Evolutionary conservation across 2,329 filamentous ascomycete species (phyloP).

Genomic region (Fusarium nisikadoi): DNA sequence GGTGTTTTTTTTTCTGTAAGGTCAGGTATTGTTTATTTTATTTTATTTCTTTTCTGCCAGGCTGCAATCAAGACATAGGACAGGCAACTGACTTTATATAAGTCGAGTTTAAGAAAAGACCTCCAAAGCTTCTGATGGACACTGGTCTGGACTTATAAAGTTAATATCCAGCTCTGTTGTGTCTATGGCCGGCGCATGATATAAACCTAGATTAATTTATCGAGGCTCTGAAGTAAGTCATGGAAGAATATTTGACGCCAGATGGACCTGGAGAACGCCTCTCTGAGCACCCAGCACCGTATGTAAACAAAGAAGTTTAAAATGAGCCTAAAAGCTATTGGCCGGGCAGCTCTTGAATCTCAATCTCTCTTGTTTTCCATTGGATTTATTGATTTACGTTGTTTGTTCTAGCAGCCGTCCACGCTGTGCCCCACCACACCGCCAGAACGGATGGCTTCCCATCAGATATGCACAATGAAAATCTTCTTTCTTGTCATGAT

Average conservation of each 20-base stretch:
- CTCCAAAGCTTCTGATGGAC: not conserved
- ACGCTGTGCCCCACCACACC: conserved; percentile 22
- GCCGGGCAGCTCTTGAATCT: not conserved
- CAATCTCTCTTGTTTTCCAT: not conserved
- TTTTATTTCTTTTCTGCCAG: conserved; percentile 1
- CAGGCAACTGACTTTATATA: not conserved
- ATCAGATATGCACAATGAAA: conserved; percentile 3
- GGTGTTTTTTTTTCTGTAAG: conserved; percentile 28
- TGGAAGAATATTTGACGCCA: not conserved
- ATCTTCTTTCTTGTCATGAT: conserved; percentile 3
- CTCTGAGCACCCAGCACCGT: not conserved
- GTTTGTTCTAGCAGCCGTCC: conserved; percentile 1
- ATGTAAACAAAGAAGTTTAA: not conserved
- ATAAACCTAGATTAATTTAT: not conserved
- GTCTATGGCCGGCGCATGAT: not conserved
- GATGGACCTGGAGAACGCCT: not conserved
- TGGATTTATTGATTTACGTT: not conserved
- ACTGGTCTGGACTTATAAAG: not conserved
- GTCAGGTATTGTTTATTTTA: not conserved
- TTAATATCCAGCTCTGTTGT: not conserved
- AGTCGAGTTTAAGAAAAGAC: not conserved
- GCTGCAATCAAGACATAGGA: not conserved
- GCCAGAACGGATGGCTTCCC: conserved; percentile 12
- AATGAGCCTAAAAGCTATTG: conserved; percentile 3
- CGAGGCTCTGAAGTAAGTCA: not conserved